Base-by-base conservation (phyloP, 2,329 filamentous ascomycete species). In the Penicillium brevicompactum region DNA sequence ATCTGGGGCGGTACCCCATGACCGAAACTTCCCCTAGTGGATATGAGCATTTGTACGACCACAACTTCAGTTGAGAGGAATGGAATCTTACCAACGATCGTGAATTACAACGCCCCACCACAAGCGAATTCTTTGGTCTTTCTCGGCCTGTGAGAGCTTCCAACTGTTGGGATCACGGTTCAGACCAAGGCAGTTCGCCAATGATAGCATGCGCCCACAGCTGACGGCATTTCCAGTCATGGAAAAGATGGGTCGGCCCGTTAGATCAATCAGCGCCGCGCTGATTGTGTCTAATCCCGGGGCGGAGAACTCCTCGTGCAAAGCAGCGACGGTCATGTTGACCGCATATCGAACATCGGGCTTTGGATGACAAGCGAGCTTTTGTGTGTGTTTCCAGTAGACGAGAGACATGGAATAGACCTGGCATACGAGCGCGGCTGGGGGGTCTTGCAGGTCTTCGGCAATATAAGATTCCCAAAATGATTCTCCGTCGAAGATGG, bases 311-410 rank as follows among this genome's bases (percentile, higher is more conserved):
- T 86, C 79, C 55, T 87, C 84, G 58, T 85, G 84, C 3, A 86
- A 74, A 1, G 84, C 83, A 49, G 83, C 82, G 18, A 80, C 83
- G 6, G 84, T 84, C 55, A 85, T 77, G 55, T 87, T 87, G 78
- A 86, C 86, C 8, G 84, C 80, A 65, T 84, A 87, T 43, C 83
- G 79, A 40, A 78, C 76, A 62, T 87, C 84, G 0, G 84, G 84
- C 46, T 80, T 76, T 4, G 79, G 77, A 54, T 82, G 77, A 5
- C 70, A 70, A 4, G 73, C 70, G 3, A 82, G 65, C 4, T 74
- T 69, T 0, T 74, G 74, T 0, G 78, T 79, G 49, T 78, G 77
- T 24, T 77, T 76, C 84, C 85, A 87, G 62, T 83, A 85, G 3
- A 83, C 77, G 3, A 86, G 67, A 0, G 81, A 79, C 62, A 84